These are phyloP conservation scores for Nymphaea colorata DNA, from an alignment of 164 flowering plant genomes.

Conservation along the genomic window DNA sequence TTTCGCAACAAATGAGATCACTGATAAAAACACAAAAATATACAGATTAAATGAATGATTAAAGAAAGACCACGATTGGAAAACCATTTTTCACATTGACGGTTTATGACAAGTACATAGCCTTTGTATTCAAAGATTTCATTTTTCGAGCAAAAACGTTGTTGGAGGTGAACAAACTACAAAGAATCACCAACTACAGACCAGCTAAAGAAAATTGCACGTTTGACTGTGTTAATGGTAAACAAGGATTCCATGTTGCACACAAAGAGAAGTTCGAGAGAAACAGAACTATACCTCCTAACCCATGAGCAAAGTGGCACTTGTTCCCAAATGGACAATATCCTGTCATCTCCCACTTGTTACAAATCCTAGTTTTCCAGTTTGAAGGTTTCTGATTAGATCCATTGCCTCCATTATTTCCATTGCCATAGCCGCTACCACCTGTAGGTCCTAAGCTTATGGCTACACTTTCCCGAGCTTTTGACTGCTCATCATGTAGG, in stretches of 20 bases:
- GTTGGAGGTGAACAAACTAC: too few species aligned
- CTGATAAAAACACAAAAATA: too few species aligned
- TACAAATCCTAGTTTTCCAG: conserved; percentile 98
- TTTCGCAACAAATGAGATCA: too few species aligned
- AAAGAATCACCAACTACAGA: too few species aligned
- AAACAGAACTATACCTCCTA: conserved; percentile 40
- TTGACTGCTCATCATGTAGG: conserved; percentile 91
- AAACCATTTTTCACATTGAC: too few species aligned
- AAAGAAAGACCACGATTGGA: too few species aligned
- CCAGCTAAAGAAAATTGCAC: too few species aligned
- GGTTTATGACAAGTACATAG: too few species aligned
- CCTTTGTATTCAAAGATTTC: too few species aligned
- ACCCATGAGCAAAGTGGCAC: conserved; percentile 98
- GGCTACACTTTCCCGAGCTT: conserved; percentile 87
- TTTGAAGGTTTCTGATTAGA: conserved; percentile 71
- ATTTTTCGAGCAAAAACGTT: too few species aligned
- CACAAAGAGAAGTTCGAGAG: not conserved
- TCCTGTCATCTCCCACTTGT: conserved; percentile 98
- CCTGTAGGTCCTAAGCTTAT: conserved; percentile 76
- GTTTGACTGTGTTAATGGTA: too few species aligned
- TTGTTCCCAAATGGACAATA: conserved; percentile 95
- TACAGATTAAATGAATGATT: too few species aligned
- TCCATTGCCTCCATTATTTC: conserved; percentile 17
- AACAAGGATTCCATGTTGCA: not conserved
- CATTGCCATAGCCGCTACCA: conserved; percentile 45